Percentiles rank a stretch among this genome's conserved stretches.
Evolutionary conservation across 2,329 filamentous ascomycete genomes (phyloP).

Genomic region (Colletotrichum sp.): DNA sequence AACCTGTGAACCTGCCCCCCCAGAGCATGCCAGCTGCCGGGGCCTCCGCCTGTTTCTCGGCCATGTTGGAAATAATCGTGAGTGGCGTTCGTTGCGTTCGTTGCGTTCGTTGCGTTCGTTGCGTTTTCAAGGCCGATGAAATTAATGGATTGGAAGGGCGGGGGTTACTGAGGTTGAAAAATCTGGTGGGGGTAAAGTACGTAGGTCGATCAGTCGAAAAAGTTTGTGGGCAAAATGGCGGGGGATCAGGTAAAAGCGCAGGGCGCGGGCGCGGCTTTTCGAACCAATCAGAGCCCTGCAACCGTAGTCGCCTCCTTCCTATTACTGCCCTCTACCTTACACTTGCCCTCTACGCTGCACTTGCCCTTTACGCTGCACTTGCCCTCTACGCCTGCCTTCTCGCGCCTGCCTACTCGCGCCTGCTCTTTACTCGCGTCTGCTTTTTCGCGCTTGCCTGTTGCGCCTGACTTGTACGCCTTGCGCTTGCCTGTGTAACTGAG

Average conservation of each 20-base stretch:
- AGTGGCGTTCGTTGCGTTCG: neutral
- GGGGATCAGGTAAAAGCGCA: neutral
- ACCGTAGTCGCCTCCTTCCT: no score
- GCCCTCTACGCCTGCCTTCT: neutral
- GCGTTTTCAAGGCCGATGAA: neutral
- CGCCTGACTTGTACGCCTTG: neutral
- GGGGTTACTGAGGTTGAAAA: no score
- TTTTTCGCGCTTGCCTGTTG: neutral
- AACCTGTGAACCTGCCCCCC: constrained; percentile 48
- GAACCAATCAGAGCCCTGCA: neutral
- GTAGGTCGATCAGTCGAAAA: no score
- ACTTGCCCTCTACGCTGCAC: no score
- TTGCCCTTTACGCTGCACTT: neutral
- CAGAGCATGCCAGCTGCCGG: constrained; percentile 27
- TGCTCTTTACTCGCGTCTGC: no score
- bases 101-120: neutral
- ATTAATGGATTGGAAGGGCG: neutral
- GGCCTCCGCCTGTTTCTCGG: constrained; percentile 28
- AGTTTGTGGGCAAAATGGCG: neutral
- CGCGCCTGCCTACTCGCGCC: neutral
- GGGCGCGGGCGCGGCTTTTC: neutral
- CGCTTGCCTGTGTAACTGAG: neutral
- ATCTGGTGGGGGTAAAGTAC: no score
- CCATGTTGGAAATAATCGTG: neutral
- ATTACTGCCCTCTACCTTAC: no score